Evolutionary conservation across 306 rosid genomes (phyloP).

Genomic region (Fragaria iinumae): DNA sequence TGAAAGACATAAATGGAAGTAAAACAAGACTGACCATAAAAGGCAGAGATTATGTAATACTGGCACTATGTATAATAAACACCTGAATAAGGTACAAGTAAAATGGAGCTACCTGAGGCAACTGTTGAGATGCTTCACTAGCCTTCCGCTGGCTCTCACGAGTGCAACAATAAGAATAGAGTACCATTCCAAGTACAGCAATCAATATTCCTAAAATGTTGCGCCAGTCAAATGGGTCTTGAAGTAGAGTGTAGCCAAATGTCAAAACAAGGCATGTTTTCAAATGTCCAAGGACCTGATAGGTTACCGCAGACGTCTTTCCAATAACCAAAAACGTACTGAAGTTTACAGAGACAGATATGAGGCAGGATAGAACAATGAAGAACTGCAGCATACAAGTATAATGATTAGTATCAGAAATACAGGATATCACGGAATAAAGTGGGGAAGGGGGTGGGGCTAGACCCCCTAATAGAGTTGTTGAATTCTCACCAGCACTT

Average conservation of each 20-base stretch:
- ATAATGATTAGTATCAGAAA: constrained; percentile 3
- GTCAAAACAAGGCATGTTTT: constrained; percentile 92
- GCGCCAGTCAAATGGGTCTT: constrained; percentile 91
- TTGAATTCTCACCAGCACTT: constrained; percentile 77
- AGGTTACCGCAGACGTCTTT: constrained; percentile 94
- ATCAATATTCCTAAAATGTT: constrained; percentile 80
- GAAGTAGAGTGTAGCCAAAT: constrained; percentile 85
- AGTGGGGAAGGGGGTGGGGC: neutral
- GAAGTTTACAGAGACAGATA: constrained; percentile 93
- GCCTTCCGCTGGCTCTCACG: constrained; percentile 74
- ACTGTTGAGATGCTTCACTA: constrained; percentile 53
- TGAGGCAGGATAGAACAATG: constrained; percentile 84
- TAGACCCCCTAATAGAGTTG: neutral
- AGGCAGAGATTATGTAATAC: neutral
- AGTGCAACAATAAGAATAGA: constrained; percentile 73
- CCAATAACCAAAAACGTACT: constrained; percentile 98
- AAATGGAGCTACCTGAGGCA: constrained; percentile 36
- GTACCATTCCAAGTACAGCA: constrained; percentile 88
- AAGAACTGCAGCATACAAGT: constrained; percentile 55
- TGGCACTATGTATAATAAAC: neutral
- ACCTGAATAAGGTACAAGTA: neutral
- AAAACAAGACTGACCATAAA: neutral
- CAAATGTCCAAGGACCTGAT: constrained; percentile 97
- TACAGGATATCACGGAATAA: constrained; percentile 4
- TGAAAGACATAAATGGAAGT: neutral